Evolutionary conservation across 2,329 filamentous ascomycete genomes (phyloP), one percentile per base, ranked within the genome.

Genomic region (Penicillium concentricum): DNA sequence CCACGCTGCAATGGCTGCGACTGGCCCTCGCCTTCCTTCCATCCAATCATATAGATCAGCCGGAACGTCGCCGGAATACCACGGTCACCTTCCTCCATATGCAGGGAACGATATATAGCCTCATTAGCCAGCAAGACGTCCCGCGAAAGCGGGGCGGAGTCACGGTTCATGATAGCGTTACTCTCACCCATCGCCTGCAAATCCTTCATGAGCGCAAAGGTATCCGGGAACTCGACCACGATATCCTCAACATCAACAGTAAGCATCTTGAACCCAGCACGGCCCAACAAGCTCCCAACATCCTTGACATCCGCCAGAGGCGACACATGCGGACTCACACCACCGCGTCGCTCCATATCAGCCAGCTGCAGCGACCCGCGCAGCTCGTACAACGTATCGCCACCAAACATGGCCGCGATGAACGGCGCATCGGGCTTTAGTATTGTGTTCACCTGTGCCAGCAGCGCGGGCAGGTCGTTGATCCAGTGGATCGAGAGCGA

Each of bases 171-270:
- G 24, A 96, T 87, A 2, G 92, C 93, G 72, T 96, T 99, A 58
- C 84, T 87, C 79, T 99, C 95, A 10, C 92, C 94, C 94, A 99
- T 99, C 24, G 90, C 88, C 74, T 97, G 93, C 54, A 99, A 78
- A 74, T 99, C 94, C 66, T 87, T 83, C 92, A 99, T 96, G 53
- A 99, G 79, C 1, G 91, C 86, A 77, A 96, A 96, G 0, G 84
- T 89, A 75, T 93, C 86, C 0, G 94, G 94, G 70, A 92, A 99
- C 72, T 96, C 92, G 30, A 99, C 91, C 28, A 97, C 86, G 49
- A 99, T 95, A 75, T 99, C 94, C 75, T 99, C 95, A 15, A 99
- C 88, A 68, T 99, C 94, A 1, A 99, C 92, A 0, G 95, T 99
- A 66, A 97, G 81, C 80, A 99, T 89, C 74, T 92, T 95, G 80